These are phyloP conservation scores for Thozetella sp. DNA, from an alignment of 495 filamentous ascomycete genomes.

Conservation along the genomic window DNA sequence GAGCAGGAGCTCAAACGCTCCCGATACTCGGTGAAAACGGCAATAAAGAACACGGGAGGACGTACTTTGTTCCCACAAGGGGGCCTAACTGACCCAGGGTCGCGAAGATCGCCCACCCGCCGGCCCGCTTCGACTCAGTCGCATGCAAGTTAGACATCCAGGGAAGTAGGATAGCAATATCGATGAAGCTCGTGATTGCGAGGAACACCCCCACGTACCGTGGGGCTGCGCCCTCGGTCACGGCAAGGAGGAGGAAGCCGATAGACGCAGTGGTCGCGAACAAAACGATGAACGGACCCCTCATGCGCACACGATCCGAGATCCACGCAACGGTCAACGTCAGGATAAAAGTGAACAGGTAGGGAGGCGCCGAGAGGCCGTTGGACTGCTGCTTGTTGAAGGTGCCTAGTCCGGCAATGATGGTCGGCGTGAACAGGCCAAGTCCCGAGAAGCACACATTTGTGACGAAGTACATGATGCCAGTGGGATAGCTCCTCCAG, in stretches of 20 bases:
- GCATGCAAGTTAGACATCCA: constrained; percentile 30
- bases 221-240: constrained; percentile 17
- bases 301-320: constrained; percentile 48
- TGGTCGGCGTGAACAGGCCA: constrained; percentile 61
- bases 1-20: no score
- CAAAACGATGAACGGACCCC: constrained; percentile 51
- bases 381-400: constrained; percentile 33
- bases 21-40: no score
- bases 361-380: constrained; percentile 60
- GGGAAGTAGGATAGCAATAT: constrained; percentile 17
- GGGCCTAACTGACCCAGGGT: constrained; percentile 16
- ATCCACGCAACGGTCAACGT: constrained; percentile 50
- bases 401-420: constrained; percentile 51
- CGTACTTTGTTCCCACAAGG: constrained; percentile 25
- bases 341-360: constrained; percentile 53
- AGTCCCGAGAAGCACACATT: constrained; percentile 63
- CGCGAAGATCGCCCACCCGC: constrained; percentile 19
- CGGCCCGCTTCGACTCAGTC: constrained; percentile 21
- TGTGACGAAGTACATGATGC: constrained; percentile 57
- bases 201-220: constrained; percentile 30
- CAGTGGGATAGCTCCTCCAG: constrained; percentile 21
- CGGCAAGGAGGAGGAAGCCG: constrained; percentile 29
- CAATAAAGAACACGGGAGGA: no score
- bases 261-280: constrained; percentile 40
- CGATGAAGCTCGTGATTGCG: constrained; percentile 22